A percentile compares a stretch with the other conserved stretches of the same genome.
Evolutionary conservation across 2,329 filamentous ascomycete species (phyloP).

Genomic region (Aureobasidium melanogenum): DNA sequence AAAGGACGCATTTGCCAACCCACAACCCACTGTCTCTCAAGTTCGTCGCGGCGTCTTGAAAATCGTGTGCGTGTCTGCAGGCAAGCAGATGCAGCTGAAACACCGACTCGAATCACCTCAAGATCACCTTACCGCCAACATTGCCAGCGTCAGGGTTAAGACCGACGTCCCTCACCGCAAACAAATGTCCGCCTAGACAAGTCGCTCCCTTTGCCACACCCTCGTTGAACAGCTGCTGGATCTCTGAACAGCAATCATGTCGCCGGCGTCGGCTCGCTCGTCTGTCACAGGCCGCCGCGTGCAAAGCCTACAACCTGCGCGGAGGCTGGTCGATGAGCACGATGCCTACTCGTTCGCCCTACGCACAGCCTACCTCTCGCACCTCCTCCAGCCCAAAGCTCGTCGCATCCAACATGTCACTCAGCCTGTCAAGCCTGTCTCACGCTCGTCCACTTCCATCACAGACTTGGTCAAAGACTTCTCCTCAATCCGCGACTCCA

Average conservation of each 20-base stretch:
- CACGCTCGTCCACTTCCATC: conserved; percentile 63
- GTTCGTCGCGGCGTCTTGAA: not conserved
- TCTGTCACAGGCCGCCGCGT: conserved; percentile 30
- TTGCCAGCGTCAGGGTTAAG: not conserved
- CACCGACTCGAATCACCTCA: not conserved
- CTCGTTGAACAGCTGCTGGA: not conserved
- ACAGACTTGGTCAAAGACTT: conserved; percentile 88
- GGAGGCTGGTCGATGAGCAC: conserved; percentile 44
- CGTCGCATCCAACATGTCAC: conserved; percentile 82
- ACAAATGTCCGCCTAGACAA: not conserved
- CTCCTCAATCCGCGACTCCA: conserved; percentile 55
- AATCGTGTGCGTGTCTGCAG: not conserved
- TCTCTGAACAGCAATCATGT: conserved; percentile 15
- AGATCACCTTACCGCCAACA: not conserved
- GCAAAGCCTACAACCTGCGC: conserved; percentile 35
- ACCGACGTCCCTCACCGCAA: not conserved
- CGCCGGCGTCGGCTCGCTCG: conserved; percentile 22
- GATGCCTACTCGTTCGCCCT: conserved; percentile 90
- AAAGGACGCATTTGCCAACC: not conserved
- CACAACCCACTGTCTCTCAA: not conserved
- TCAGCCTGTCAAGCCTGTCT: conserved; percentile 44
- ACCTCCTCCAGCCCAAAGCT: conserved; percentile 82
- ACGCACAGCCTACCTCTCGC: conserved; percentile 81
- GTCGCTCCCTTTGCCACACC: not conserved
- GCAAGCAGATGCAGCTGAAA: not conserved